Percentiles rank a stretch among this genome's conserved stretches.
Conservation (phyloP, 1,139 yeast species). For the Groenewaldozyma sp. region DNA sequence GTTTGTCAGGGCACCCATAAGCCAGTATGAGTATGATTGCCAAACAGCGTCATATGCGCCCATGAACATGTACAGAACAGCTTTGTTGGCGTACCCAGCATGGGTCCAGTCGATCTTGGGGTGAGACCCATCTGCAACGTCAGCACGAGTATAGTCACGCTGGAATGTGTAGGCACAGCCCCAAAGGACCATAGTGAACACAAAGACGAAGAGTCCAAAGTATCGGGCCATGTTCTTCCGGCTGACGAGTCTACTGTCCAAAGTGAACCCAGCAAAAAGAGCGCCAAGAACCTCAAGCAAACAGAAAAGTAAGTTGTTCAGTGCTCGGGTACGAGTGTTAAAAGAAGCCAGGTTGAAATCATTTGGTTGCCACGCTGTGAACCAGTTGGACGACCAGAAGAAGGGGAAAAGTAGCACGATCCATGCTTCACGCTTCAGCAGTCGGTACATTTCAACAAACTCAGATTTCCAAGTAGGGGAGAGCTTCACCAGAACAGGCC, state of each 20-base stretch:
- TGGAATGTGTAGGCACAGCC: conserved; percentile 50
- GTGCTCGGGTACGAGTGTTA: conserved; percentile 47
- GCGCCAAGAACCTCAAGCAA: conserved; percentile 51
- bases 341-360: conserved; percentile 45
- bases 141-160: conserved; percentile 15
- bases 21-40: conserved; percentile 46
- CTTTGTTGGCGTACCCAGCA: conserved; percentile 14
- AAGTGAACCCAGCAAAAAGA: conserved; percentile 35
- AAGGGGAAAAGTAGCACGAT: conserved; percentile 39
- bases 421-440: conserved; percentile 7
- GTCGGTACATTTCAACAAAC: conserved; percentile 7
- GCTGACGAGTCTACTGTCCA: too few species aligned
- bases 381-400: conserved; percentile 53
- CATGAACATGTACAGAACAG: conserved; percentile 39
- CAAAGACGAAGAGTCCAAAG: conserved; percentile 34
- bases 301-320: conserved; percentile 51
- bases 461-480: conserved; percentile 5
- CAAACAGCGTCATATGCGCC: conserved; percentile 47
- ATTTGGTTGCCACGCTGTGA: conserved; percentile 51
- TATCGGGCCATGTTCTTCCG: too few species aligned
- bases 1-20: conserved; percentile 48
- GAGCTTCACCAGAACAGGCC: conserved; percentile 12
- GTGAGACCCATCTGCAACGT: conserved; percentile 8
- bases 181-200: conserved; percentile 43
- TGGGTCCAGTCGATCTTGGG: conserved; percentile 16